These are phyloP conservation scores for Arabidopsis lyrata DNA, from an alignment of 441 rosid genomes.

Conservation along the genomic window DNA sequence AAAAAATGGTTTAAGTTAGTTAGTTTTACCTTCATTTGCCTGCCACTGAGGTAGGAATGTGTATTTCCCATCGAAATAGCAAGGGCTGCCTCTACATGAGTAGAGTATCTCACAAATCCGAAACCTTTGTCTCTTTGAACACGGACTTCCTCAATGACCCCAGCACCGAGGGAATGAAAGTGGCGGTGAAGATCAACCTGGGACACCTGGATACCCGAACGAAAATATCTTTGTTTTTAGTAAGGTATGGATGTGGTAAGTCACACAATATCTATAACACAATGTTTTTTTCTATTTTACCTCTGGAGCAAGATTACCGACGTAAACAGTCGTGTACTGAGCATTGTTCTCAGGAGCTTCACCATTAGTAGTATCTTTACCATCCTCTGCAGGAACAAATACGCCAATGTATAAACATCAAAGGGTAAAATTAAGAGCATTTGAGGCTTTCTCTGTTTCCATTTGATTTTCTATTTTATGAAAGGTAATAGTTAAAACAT, in stretches of 20 bases:
- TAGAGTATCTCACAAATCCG: slow-evolving; percentile 57
- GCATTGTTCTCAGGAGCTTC: slow-evolving; percentile 49
- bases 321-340: slow-evolving; percentile 53
- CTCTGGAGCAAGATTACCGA: slow-evolving; percentile 52
- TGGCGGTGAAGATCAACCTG: slow-evolving; percentile 56
- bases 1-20: neutral
- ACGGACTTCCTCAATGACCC: slow-evolving; percentile 57
- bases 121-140: slow-evolving; percentile 61
- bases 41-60: slow-evolving; percentile 80
- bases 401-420: slow-evolving; percentile 27
- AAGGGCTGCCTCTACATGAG: slow-evolving; percentile 53
- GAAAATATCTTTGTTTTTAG: neutral
- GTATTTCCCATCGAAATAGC: slow-evolving; percentile 69
- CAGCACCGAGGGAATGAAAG: slow-evolving; percentile 56
- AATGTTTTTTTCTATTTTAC: slow-evolving; percentile 60
- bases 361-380: slow-evolving; percentile 49
- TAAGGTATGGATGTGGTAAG: slow-evolving; percentile 47
- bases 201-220: slow-evolving; percentile 41
- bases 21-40: slow-evolving; percentile 81
- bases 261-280: slow-evolving; percentile 36
- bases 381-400: slow-evolving; percentile 61
- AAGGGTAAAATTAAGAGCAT: slow-evolving; percentile 50
- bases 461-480: slow-evolving; percentile 21
- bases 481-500: slow-evolving; percentile 19
- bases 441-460: slow-evolving; percentile 78